Conservation (phyloP, 148 eudicot species). For the Pharnaceum exiguum region DNA sequence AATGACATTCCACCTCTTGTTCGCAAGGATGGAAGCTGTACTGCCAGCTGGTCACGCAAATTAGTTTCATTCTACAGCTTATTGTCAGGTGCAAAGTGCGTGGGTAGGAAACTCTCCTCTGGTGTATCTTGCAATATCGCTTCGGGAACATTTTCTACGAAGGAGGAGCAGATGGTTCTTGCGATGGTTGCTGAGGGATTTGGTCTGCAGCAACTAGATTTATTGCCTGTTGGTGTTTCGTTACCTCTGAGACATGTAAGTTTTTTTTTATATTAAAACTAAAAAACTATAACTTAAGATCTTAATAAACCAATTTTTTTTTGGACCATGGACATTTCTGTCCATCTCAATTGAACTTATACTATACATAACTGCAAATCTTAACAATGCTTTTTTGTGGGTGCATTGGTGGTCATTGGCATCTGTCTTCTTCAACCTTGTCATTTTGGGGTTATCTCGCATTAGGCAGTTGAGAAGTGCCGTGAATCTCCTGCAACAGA, state of each 20-base stretch:
- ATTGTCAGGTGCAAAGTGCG: constrained; percentile 58
- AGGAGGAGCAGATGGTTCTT: constrained; percentile 72
- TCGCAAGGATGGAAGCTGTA: constrained; percentile 51
- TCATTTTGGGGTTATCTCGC: constrained; percentile 10
- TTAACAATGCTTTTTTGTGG: background rate
- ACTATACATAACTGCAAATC: no score
- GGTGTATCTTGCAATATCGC: constrained; percentile 80
- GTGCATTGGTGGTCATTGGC: background rate
- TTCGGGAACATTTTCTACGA: constrained; percentile 52
- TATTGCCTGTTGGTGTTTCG: constrained; percentile 89
- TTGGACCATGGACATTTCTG: background rate
- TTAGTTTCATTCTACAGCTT: constrained; percentile 81
- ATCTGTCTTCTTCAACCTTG: background rate
- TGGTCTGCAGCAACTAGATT: constrained; percentile 90
- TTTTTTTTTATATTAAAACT: background rate
- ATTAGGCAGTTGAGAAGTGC: constrained; percentile 81
- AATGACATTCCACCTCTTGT: constrained; percentile 78
- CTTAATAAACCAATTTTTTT: background rate
- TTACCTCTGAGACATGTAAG: constrained; percentile 95
- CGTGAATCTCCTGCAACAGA: constrained; percentile 95
- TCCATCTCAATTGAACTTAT: no score
- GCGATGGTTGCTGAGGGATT: constrained; percentile 97
- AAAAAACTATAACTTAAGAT: background rate
- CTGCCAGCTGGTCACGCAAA: constrained; percentile 85
- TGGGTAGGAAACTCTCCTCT: constrained; percentile 60